Conservation (phyloP, 2,329 filamentous ascomycete species). For the Xylariales sp. region DNA sequence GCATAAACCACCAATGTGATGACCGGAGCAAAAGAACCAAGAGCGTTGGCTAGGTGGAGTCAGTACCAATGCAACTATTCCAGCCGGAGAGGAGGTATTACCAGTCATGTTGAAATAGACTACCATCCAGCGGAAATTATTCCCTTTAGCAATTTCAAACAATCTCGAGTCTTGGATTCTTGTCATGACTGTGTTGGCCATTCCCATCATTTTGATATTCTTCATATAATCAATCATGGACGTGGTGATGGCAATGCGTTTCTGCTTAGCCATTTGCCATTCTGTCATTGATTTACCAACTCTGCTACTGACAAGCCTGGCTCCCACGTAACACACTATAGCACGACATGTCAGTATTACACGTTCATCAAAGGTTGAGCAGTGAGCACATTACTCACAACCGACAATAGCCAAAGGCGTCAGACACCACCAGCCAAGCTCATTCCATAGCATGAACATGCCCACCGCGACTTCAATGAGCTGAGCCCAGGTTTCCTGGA, state of each 20-base stretch:
- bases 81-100: too few relatives aligned
- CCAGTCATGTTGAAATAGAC: constrained; percentile 1
- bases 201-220: constrained; percentile 9
- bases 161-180: neutral
- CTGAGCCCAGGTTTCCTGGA: neutral
- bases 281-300: neutral
- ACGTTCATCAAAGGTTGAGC: neutral
- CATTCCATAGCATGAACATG: constrained; percentile 1
- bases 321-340: neutral
- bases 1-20: constrained; percentile 3
- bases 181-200: constrained; percentile 3
- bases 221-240: constrained; percentile 8
- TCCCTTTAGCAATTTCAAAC: neutral
- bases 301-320: neutral
- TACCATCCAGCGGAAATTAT: neutral
- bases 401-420: neutral
- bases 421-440: constrained; percentile 7
- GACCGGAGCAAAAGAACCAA: neutral
- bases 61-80: too few relatives aligned
- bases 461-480: constrained; percentile 1
- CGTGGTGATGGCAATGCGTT: neutral
- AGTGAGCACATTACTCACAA: neutral
- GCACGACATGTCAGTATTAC: neutral
- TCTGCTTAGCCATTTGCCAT: constrained; percentile 5
- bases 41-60: neutral